Base-by-base conservation (phyloP, 2,329 filamentous ascomycete species). In the Neonectria hederae region DNA sequence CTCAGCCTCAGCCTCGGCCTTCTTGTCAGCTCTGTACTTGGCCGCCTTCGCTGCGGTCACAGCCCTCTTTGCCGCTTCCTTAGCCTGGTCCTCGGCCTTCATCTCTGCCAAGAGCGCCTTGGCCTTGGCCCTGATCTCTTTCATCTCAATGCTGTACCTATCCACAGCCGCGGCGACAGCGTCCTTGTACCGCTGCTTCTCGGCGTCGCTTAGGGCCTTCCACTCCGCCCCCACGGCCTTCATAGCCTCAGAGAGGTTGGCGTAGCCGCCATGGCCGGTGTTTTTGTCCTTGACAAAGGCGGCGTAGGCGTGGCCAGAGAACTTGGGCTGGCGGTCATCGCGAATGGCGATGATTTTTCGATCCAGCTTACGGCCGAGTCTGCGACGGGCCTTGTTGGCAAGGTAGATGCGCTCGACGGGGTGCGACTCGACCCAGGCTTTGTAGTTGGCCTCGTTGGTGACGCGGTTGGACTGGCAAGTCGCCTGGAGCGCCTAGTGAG, bases 271-370 rank as follows among this genome's bases (percentile, higher is more conserved):
- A 9, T 28, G 9, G 24, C 61, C 63, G 4, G 30, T 45, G 0
- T 76, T 71, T 28, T 76, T 5, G 24, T 69, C 72, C 72, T 79
- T 78, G 61, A 78, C 59, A 73, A 76, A 88, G 4, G 76, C 60
- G 9, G 58, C 52, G 67, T 72, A 87, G 26, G 79, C 24, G 13
- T 57, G 71, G 13, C 38, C 0, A 11, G 80, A 70, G 38, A 66
- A 70, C 74, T 81, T 83, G 66, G 86, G 86, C 35, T 78, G 65
- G 43, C 86, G 85, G 3, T 81, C 76, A 70, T 89, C 86, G 2
- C 65, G 66, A 67, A 88, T 81, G 19, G 58, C 1, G 19, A 55
- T n/a, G 45, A 32, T 3, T 22, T 59, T 71, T 67, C 74, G 71
- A 53, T 70, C 65, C 55, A 72, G 71, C 59, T 80, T 78, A 57